Conservation (phyloP, 345 rosid genomes). For the Punica granatum region DNA sequence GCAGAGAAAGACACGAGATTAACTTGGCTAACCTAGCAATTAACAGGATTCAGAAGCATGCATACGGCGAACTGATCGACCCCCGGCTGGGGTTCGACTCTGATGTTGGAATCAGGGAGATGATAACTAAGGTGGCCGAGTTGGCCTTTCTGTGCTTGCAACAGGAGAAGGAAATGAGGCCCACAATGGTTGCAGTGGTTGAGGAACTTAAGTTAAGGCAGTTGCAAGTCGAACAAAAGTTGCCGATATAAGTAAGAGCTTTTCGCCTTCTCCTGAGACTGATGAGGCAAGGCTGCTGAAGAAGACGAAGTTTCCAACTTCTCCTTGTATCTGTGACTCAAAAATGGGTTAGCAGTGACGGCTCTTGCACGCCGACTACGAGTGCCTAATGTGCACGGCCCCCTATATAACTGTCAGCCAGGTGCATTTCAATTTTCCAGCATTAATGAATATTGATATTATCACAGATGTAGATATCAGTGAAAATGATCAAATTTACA, state of each 20-base stretch:
- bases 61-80: conserved; percentile 11
- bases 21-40: conserved; percentile 15
- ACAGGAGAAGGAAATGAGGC: conserved; percentile 20
- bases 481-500: neutral
- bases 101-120: neutral
- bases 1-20: conserved; percentile 12
- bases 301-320: conserved; percentile 24
- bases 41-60: conserved; percentile 7
- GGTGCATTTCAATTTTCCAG: no score
- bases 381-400: neutral
- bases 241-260: neutral
- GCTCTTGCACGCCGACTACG: conserved; percentile 35
- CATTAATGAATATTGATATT: neutral
- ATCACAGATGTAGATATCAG: neutral
- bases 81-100: conserved; percentile 13
- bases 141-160: conserved; percentile 20
- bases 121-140: conserved; percentile 10
- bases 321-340: conserved; percentile 53
- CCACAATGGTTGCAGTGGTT: conserved; percentile 46
- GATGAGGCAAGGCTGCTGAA: conserved; percentile 27
- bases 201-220: conserved; percentile 31
- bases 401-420: no score
- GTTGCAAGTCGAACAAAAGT: conserved; percentile 11
- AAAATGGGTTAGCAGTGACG: conserved; percentile 38
- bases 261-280: conserved; percentile 17